Evolutionary conservation across 2,329 filamentous ascomycete genomes (phyloP), one percentile per base, ranked within the genome.

Genomic region (Xenoacremonium recifei): DNA sequence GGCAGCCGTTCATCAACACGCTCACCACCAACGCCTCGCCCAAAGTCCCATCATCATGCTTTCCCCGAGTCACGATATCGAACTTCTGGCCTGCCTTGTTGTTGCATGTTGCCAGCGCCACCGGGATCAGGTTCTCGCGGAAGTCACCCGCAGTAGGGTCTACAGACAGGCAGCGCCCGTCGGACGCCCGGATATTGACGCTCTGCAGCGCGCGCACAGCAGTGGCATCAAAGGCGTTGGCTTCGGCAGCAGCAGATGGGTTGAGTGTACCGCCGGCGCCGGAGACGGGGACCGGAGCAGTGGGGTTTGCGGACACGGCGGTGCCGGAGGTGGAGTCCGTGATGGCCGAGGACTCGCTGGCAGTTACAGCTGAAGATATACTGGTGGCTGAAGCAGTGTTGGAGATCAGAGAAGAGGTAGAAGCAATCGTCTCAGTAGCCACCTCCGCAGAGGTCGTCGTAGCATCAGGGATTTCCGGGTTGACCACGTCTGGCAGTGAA

Each of bases 111-210:
- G 69, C 68, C 9, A 76, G 51, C 17, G 65, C 63, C 7, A 78
- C 58, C 2, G 75, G 75, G 37, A 77, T 75, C 35, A 78, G 61
- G 49, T 79, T 79, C 57, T 73, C 64, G 5, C 75, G 71, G 57
- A 77, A 78, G 49, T 79, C 75, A 25, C 75, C 75, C 1, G 72
- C 73, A 2, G 72, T 72, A 1, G 72, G 70, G 50, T 78, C 71
- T 33, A 77, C 58, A 23, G 68, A 76, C n/a, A 78, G 64, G 44
- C 75, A 79, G 38, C 71, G 65, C 19, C 74, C 74, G 45, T 73
- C 68, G 10, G 72, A 59, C 1, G 73, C 68, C 21, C 68, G 64
- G 55, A 79, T 73, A 40, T 67, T 63, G 29, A 72, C 68, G 27
- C 62, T 64, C 27, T 63, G 64, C 41, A 77, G 71, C 6, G 68